Evolutionary conservation across 2,329 filamentous ascomycete genomes (phyloP), one percentile per base, ranked within the genome.

Genomic region (Colletotrichum scovillei): DNA sequence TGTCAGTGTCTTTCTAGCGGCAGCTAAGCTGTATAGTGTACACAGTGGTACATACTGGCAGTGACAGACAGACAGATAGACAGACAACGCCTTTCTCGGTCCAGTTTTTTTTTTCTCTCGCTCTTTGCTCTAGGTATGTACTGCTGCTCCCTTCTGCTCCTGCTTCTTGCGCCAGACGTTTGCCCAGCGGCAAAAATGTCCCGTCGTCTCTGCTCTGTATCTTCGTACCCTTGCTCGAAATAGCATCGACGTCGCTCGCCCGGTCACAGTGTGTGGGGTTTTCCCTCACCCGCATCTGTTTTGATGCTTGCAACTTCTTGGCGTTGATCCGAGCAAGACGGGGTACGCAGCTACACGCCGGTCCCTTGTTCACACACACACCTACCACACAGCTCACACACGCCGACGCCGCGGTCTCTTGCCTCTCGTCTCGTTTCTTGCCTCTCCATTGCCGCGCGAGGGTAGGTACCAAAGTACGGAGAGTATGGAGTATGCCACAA

Each of bases 301-400:
- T 72, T 74, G 72, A 74, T 72, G 67, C 72, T 74, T 68, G 63
- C 63, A 74, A 72, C 72, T 55, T 74, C 72, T 74, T 74, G 72
- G 72, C 72, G 72, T 74, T 74, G 72, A 74, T 74, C 72, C 69
- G 72, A 72, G 72, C 72, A 74, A 72, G 63, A 73, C 67, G 67
- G 67, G 70, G 70, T 73, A 73, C 70, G 60, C 67, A 73, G 70
- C 67, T 73, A 73, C 70, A 73, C 70, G 70, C 67, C 19, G 67
- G 70, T 73, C 70, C 70, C 70, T 73, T 64, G 70, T 65, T 62
- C 65, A 69, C 69, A 69, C 69, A 58, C 30, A 57, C 60, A 42
- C 63, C 28, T 19, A 12, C 38, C 65, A 64, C 59, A 62, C 58
- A 62, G 42, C 32, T 46, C 59, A 62, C 38, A 62, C 59, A 49